phyloP scores from a whole-genome alignment of 441 rosid species.

The Gossypium davidsonii region DNA sequence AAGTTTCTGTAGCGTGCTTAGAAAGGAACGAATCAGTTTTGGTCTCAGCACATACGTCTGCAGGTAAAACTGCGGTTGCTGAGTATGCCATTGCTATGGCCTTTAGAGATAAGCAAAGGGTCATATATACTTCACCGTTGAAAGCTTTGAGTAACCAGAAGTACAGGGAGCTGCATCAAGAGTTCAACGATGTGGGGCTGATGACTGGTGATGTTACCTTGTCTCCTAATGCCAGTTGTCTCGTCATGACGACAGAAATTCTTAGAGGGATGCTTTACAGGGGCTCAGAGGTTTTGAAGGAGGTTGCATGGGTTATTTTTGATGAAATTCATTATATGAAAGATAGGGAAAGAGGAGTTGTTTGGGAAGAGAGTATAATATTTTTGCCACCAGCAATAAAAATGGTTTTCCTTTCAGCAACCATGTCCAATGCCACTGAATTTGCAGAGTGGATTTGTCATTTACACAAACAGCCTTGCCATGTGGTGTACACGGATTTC shows the following conservation, averaged over 20 bases:
- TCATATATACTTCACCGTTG: conserved; percentile 85
- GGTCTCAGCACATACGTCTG: conserved; percentile 97
- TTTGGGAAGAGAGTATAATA: conserved; percentile 95
- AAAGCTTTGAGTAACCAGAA: conserved; percentile 97
- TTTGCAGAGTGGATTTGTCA: conserved; percentile 94
- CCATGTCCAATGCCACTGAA: conserved; percentile 96
- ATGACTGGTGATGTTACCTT: conserved; percentile 98
- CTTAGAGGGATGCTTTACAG: conserved; percentile 91
- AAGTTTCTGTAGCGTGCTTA: conserved; percentile 79
- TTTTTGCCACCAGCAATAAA: conserved; percentile 90
- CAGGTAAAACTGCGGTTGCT: conserved; percentile 93
- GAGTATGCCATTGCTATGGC: conserved; percentile 98
- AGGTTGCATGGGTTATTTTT: conserved; percentile 94
- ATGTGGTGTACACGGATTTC: conserved; percentile 91
- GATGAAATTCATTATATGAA: conserved; percentile 97
- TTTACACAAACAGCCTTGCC: conserved; percentile 91
- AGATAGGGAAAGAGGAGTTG: conserved; percentile 95
- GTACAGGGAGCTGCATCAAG: conserved; percentile 84
- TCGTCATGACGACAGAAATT: conserved; percentile 95
- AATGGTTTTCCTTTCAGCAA: conserved; percentile 95
- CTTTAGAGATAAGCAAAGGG: conserved; percentile 88
- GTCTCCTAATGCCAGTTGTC: conserved; percentile 84
- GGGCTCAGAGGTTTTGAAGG: conserved; percentile 90
- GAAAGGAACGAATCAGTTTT: conserved; percentile 89
- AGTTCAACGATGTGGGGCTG: conserved; percentile 88